Percentiles rank a stretch among this genome's conserved stretches.
Evolutionary conservation across 2,329 filamentous ascomycete genomes (phyloP).

Genomic region (Cercospora beticola): DNA sequence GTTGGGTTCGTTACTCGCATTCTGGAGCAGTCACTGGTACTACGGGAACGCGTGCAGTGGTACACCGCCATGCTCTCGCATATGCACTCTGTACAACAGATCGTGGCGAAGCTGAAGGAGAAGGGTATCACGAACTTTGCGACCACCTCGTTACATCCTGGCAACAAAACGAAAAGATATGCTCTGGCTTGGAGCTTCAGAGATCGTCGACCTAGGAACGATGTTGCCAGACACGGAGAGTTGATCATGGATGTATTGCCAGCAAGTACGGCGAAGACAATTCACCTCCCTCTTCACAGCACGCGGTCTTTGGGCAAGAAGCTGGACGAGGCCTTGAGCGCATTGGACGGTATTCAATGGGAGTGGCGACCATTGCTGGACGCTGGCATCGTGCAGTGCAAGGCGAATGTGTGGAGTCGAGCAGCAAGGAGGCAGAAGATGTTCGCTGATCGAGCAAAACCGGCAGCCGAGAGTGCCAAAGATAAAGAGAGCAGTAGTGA

Average conservation of each 20-base stretch:
- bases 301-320: conserved; percentile 38
- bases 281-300: conserved; percentile 36
- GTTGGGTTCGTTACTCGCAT: conserved; percentile 70
- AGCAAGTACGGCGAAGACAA: conserved; percentile 52
- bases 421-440: conserved; percentile 63
- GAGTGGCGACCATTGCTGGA: conserved; percentile 56
- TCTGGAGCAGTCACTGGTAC: conserved; percentile 64
- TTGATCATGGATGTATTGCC: conserved; percentile 35
- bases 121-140: conserved; percentile 72
- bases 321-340: conserved; percentile 52
- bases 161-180: conserved; percentile 78
- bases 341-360: conserved; percentile 62
- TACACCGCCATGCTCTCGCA: conserved; percentile 92
- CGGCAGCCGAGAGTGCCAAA: conserved; percentile 31
- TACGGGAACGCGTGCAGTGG: conserved; percentile 70
- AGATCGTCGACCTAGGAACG: conserved; percentile 61
- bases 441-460: conserved; percentile 5
- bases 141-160: conserved; percentile 75
- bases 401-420: conserved; percentile 76
- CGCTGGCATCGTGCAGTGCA: conserved; percentile 62
- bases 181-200: conserved; percentile 84
- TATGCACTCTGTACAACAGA: conserved; percentile 62
- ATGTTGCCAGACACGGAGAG: conserved; percentile 34
- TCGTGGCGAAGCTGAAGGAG: conserved; percentile 60
- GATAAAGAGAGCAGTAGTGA: conserved; percentile 38